Percentiles rank a stretch among this genome's conserved stretches.
Conservation (phyloP, 179 eudicot species). For the Vitellaria paradoxa region DNA sequence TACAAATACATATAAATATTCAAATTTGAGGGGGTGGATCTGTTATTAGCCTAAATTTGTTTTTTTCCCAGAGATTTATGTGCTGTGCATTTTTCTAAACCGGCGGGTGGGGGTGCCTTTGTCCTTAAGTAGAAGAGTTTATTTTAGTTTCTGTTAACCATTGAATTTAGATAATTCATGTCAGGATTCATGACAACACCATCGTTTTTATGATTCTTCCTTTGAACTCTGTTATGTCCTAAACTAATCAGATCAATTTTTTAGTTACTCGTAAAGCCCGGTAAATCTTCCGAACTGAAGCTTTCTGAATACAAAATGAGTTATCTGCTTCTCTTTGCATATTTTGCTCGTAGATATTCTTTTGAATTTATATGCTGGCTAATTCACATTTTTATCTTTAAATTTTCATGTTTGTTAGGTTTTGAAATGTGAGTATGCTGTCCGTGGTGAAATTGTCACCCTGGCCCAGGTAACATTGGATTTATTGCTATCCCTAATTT, state of each 20-base stretch:
- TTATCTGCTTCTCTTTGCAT: not conserved
- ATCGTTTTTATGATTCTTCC: no score
- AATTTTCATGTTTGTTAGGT: slow-evolving; percentile 38
- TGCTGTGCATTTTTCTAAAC: no score
- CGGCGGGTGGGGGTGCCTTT: no score
- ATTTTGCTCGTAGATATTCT: not conserved
- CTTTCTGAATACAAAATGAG: not conserved
- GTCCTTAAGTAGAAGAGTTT: no score
- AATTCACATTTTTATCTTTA: not conserved
- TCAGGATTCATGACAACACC: no score
- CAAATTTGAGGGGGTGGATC: no score
- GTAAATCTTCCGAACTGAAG: not conserved
- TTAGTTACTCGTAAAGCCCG: not conserved
- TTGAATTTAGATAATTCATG: no score
- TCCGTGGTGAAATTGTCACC: slow-evolving; percentile 88
- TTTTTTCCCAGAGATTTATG: no score
- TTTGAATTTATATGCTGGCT: slow-evolving; percentile 5
- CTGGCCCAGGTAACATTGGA: slow-evolving; percentile 63
- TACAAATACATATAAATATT: no score
- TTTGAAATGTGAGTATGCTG: slow-evolving; percentile 86
- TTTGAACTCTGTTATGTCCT: not conserved
- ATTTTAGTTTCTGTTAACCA: no score
- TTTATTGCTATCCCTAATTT: not conserved
- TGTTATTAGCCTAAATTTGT: no score
- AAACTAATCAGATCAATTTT: not conserved